Percentiles rank a stretch among this genome's conserved stretches.
These are phyloP conservation scores for Alternaria ventricosa DNA, from an alignment of 2,329 filamentous ascomycete genomes.

Conservation along the genomic window DNA sequence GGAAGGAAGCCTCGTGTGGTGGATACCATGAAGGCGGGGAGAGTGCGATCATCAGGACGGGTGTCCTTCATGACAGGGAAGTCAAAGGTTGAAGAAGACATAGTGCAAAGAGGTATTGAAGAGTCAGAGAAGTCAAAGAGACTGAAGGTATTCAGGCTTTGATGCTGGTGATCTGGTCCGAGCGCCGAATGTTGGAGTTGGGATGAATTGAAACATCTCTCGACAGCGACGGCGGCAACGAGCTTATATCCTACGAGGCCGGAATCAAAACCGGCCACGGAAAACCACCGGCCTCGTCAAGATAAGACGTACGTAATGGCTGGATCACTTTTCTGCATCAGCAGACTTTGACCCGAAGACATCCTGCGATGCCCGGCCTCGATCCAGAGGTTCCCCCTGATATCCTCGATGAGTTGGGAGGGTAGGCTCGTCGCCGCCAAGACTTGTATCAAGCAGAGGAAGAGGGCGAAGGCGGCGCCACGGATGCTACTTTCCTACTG, in stretches of 20 bases:
- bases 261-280: slow-evolving; percentile 41
- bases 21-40: slow-evolving; percentile 81
- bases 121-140: neutral
- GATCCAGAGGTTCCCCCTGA: slow-evolving; percentile 1
- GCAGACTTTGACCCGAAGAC: slow-evolving; percentile 16
- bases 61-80: slow-evolving; percentile 71
- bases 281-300: slow-evolving; percentile 44
- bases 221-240: slow-evolving; percentile 20
- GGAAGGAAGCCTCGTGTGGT: slow-evolving; percentile 77
- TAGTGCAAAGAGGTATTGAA: slow-evolving; percentile 47
- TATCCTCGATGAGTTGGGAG: neutral
- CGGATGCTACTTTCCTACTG: neutral
- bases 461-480: neutral
- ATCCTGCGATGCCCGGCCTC: slow-evolving; percentile 11
- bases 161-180: slow-evolving; percentile 1
- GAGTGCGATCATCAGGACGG: slow-evolving; percentile 65
- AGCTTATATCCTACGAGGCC: slow-evolving; percentile 44
- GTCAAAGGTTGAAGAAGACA: slow-evolving; percentile 39
- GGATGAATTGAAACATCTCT: slow-evolving; percentile 2
- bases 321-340: slow-evolving; percentile 31
- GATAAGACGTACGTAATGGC: slow-evolving; percentile 49
- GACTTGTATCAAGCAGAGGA: slow-evolving; percentile 6
- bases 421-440: slow-evolving; percentile 23
- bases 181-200: slow-evolving; percentile 10
- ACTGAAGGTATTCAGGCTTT: neutral